These are phyloP conservation scores for Rhynchospora pubera DNA, from an alignment of 176 grass and related monocot species.

Conservation along the genomic window DNA sequence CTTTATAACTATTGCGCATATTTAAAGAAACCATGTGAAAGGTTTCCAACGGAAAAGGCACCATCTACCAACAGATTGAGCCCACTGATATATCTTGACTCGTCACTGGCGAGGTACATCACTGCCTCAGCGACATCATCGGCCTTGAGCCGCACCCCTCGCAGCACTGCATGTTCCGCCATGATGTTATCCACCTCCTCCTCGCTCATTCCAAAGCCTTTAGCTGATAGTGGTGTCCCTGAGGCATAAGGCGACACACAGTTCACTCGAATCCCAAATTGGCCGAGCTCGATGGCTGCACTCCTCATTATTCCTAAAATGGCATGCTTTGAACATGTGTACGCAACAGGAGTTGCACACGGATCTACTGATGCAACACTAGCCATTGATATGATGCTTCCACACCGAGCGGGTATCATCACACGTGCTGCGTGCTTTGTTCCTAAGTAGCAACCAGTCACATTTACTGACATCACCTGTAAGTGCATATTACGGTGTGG, in stretches of 20 bases:
- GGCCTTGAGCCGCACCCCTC: constrained; percentile 3
- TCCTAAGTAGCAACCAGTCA: constrained; percentile 21
- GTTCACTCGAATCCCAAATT: constrained; percentile 28
- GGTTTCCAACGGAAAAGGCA: neutral
- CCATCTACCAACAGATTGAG: constrained; percentile 33
- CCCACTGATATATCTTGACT: constrained; percentile 20
- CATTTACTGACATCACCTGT: constrained; percentile 23
- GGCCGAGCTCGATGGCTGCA: constrained; percentile 26
- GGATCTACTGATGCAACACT: constrained; percentile 18
- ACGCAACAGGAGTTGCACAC: neutral
- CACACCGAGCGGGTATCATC: constrained; percentile 24
- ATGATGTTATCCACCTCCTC: constrained; percentile 9
- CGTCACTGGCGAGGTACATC: constrained; percentile 10
- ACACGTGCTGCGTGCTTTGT: constrained; percentile 36
- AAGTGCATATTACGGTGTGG: neutral
- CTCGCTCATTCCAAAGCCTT: neutral
- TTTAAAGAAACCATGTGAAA: neutral
- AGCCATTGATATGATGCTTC: constrained; percentile 17
- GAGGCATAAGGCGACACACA: constrained; percentile 29
- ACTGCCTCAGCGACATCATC: constrained; percentile 6
- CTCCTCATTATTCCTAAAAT: constrained; percentile 30
- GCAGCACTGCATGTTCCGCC: constrained; percentile 9
- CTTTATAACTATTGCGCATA: neutral
- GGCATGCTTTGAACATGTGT: constrained; percentile 27
- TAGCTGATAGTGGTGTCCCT: constrained; percentile 1